Evolutionary conservation across 768 basidiomycete genomes (phyloP).

Genomic region (Lentinula aciculospora): DNA sequence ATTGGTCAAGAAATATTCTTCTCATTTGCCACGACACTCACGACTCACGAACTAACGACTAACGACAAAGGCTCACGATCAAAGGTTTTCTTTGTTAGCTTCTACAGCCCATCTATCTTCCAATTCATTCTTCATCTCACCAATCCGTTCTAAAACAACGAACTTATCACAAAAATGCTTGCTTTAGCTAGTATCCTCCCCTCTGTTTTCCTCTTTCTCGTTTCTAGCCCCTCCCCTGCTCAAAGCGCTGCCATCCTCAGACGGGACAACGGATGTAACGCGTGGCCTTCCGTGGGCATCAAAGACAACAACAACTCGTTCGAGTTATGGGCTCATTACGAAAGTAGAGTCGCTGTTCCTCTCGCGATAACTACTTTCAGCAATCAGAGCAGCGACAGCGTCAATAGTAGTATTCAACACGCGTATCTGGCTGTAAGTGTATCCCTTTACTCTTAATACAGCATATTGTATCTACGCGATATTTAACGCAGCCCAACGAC

Average conservation of each 20-base stretch:
- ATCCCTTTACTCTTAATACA: neutral
- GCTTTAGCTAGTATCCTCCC: neutral
- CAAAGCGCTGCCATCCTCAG: neutral
- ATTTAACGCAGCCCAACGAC: neutral
- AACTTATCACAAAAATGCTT: neutral
- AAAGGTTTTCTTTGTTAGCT: too few relatives aligned
- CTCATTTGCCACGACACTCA: too few relatives aligned
- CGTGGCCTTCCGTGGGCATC: neutral
- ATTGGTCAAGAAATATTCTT: too few relatives aligned
- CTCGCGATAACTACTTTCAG: neutral
- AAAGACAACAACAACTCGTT: neutral
- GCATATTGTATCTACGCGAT: too few relatives aligned
- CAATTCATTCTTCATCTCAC: too few relatives aligned
- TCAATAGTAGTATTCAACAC: too few relatives aligned
- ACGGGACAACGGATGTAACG: neutral
- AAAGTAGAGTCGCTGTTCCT: neutral
- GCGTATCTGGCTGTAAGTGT: neutral
- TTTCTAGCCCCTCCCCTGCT: neutral
- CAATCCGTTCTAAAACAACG: too few relatives aligned
- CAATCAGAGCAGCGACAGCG: neutral
- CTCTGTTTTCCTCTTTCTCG: neutral
- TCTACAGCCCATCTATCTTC: too few relatives aligned
- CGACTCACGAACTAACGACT: too few relatives aligned
- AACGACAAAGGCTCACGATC: too few relatives aligned
- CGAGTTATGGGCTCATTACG: neutral